Base-by-base conservation (phyloP, 352 stramenopile species). In the Pythium aristosporum region DNA sequence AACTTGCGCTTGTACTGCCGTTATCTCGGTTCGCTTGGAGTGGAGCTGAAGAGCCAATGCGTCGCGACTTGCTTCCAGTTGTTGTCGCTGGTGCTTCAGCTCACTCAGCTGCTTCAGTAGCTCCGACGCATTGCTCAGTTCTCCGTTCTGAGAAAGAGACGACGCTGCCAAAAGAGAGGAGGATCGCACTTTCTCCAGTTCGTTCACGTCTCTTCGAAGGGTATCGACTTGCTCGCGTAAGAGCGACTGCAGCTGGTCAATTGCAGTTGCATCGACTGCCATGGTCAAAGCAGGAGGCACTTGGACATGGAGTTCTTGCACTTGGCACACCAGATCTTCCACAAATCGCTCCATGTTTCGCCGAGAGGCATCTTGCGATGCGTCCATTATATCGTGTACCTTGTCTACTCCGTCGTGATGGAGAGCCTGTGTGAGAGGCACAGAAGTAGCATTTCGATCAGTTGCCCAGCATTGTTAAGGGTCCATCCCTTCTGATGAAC, bases 321-420 rank as follows among this genome's bases (percentile, higher is more conserved):
- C 49, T 34, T 75, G 68, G 21, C 63, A 71, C 16, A 75, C 52
- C 16, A 67, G n/a, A 21, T 70, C 68, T 60, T 75, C 53, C 3
- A 75, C 42, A 54, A 69, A 68, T 2, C 68, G 68, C 28, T 72
- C 63, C n/a, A 75, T 53, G n/a, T 71, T 56, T 11, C 63, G 64
- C 10, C 60, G 39, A 12, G 59, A 42, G 5, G 43, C 30, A 6
- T 67, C 59, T 18, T 60, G 20, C 3, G 58, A 63, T 20, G 41
- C 39, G n/a, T 50, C 34, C n/a, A 59, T 23, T 13, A 36, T 54
- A 7, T 36, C 39, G 10, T 54, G 36, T 2, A 30, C 32, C 10
- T 21, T 57, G 12, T 36, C 15, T 25, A 56, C 12, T 13, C n/a
- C 9, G 13, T 54, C 37, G 23, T 36, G 44, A 30, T 65, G n/a